A percentile compares a stretch with the other conserved stretches of the same genome.
These are phyloP conservation scores for Fusarium sterilihyphosum DNA, from an alignment of 2,329 filamentous ascomycete species.

Conservation along the genomic window DNA sequence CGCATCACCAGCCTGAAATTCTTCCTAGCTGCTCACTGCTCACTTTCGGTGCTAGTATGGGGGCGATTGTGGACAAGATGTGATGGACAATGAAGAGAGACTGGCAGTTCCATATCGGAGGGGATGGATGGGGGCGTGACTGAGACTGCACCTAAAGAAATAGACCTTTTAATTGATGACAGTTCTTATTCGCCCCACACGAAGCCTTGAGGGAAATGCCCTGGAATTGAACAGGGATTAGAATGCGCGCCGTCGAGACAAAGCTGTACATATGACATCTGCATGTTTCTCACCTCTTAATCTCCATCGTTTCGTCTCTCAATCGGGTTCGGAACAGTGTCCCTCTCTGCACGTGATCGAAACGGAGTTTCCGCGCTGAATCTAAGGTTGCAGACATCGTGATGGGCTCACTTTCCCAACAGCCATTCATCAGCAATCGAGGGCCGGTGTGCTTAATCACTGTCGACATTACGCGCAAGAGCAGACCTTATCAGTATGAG, in stretches of 20 bases:
- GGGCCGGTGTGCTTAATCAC: fast-evolving
- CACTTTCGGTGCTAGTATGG: fast-evolving
- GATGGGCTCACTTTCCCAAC: neutral
- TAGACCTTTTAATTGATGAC: no score
- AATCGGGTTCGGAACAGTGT: fast-evolving
- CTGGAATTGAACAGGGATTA: neutral
- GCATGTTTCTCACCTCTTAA: fast-evolving
- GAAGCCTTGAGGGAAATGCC: no score
- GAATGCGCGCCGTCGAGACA: no score
- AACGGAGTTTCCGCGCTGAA: neutral
- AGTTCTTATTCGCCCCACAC: no score
- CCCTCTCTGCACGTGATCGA: fast-evolving
- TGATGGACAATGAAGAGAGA: neutral
- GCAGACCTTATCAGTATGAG: fast-evolving
- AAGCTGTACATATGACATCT: no score
- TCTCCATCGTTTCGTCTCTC: fast-evolving
- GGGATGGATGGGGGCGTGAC: neutral
- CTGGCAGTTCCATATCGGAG: fast-evolving
- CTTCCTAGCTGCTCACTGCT: fast-evolving
- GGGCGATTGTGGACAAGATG: fast-evolving
- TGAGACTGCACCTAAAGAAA: neutral
- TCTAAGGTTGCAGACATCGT: neutral
- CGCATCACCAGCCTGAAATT: fast-evolving
- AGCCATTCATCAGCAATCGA: no score
- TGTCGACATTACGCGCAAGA: fast-evolving